Percentiles rank a stretch among this genome's conserved stretches.
These are phyloP conservation scores for Grosmannia serpens DNA, from an alignment of 2,329 filamentous ascomycete species.

Conservation along the genomic window DNA sequence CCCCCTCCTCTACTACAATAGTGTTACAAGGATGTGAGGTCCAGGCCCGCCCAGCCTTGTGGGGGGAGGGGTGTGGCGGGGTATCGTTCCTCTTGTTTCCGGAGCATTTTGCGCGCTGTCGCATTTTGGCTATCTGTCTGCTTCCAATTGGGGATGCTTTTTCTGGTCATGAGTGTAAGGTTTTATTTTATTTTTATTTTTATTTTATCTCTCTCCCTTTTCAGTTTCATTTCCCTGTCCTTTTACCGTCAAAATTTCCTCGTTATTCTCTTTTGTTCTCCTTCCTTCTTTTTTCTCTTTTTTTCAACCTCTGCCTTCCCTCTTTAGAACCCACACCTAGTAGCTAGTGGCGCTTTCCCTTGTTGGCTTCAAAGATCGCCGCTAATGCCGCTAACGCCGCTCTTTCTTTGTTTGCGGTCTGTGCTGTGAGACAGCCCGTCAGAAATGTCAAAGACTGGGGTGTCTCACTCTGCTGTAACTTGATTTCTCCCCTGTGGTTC, in stretches of 20 bases:
- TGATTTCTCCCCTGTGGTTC: not conserved
- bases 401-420: not conserved
- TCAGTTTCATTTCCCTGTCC: too few relatives aligned
- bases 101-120: too few relatives aligned
- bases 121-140: not conserved
- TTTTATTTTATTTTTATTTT: conserved; percentile 8
- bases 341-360: not conserved
- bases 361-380: not conserved
- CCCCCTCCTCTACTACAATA: too few relatives aligned
- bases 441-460: not conserved
- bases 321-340: not conserved
- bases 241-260: too few relatives aligned
- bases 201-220: conserved; percentile 6
- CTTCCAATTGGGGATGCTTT: too few relatives aligned
- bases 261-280: not conserved
- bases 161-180: too few relatives aligned
- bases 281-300: not conserved
- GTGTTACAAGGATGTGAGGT: not conserved
- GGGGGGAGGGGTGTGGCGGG: not conserved
- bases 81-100: too few relatives aligned
- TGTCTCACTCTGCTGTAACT: not conserved
- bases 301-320: not conserved
- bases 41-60: not conserved
- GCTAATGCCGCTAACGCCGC: not conserved
- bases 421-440: not conserved